These are phyloP conservation scores for Nidularia sp. DNA, from an alignment of 768 basidiomycete genomes.

Conservation along the genomic window DNA sequence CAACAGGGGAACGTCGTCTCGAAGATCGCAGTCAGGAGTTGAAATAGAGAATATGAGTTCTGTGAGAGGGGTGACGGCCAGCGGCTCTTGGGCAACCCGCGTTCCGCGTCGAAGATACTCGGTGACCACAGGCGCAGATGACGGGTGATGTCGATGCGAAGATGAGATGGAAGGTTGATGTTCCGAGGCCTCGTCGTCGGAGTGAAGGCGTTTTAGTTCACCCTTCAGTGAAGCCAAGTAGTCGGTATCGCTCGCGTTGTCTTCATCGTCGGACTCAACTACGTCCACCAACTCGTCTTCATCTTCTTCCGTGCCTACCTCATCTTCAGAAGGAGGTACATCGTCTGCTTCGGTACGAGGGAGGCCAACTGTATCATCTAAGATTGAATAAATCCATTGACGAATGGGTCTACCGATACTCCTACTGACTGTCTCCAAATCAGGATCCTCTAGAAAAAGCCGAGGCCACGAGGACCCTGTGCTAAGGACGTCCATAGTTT, in stretches of 20 bases:
- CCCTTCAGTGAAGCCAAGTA: constrained; percentile 67
- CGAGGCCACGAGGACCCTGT: constrained; percentile 68
- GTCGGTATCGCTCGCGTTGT: constrained; percentile 38
- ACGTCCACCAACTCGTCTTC: constrained; percentile 69
- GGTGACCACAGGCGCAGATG: constrained; percentile 23
- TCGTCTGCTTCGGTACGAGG: constrained; percentile 25
- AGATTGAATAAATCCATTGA: constrained; percentile 60
- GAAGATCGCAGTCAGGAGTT: constrained; percentile 23
- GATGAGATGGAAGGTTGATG: constrained; percentile 28
- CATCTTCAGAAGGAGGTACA: constrained; percentile 12
- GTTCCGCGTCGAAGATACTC: constrained; percentile 73
- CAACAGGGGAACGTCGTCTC: constrained; percentile 38
- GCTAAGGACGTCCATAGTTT: constrained; percentile 54
- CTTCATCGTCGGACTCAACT: constrained; percentile 54
- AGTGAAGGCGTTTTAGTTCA: constrained; percentile 56
- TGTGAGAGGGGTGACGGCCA: constrained; percentile 45
- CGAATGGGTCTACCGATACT: constrained; percentile 63
- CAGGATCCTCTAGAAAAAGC: constrained; percentile 77
- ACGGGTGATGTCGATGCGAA: constrained; percentile 16
- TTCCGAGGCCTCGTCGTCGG: constrained; percentile 27
- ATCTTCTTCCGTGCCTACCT: constrained; percentile 21
- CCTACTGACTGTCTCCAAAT: constrained; percentile 60
- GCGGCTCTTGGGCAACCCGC: constrained; percentile 54
- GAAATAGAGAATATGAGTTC: constrained; percentile 41
- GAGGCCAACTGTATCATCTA: constrained; percentile 67